Evolutionary conservation across 257 asterid genomes (phyloP).

Genomic region (Schizonepeta tenuifolia): DNA sequence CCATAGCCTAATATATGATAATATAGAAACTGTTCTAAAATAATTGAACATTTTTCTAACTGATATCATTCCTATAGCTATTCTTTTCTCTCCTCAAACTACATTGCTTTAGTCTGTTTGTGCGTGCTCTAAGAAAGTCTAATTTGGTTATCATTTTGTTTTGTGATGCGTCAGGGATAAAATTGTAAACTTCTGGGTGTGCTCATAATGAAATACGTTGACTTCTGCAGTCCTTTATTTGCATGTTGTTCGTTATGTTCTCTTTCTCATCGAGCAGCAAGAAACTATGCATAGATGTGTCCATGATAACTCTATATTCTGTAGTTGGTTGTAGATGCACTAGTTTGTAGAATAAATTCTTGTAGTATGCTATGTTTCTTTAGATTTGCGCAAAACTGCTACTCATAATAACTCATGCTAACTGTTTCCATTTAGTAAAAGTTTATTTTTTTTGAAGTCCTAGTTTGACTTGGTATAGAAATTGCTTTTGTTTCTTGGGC

Average conservation of each 20-base stretch:
- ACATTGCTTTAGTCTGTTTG: neutral
- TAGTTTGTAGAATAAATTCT: neutral
- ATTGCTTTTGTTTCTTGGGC: slow-evolving; percentile 10
- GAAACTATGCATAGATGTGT: slow-evolving; percentile 4
- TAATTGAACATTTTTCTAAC: slow-evolving; percentile 3
- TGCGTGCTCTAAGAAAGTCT: slow-evolving; percentile 7
- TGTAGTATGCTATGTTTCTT: slow-evolving; percentile 20
- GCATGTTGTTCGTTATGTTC: neutral
- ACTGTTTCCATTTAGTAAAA: slow-evolving; percentile 11
- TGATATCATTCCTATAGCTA: slow-evolving; percentile 13
- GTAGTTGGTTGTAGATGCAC: slow-evolving; percentile 14
- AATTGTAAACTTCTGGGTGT: neutral
- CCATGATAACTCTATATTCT: neutral
- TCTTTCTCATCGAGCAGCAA: slow-evolving; percentile 6
- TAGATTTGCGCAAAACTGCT: neutral
- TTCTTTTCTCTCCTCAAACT: neutral
- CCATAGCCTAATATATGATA: slow-evolving; percentile 20
- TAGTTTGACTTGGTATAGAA: slow-evolving; percentile 9
- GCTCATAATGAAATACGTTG: slow-evolving; percentile 9
- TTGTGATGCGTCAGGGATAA: neutral
- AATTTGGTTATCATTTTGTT: slow-evolving; percentile 4
- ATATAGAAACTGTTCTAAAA: slow-evolving; percentile 13
- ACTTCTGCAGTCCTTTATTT: slow-evolving; percentile 16
- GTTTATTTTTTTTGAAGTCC: slow-evolving; percentile 11
- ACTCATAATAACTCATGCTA: slow-evolving; percentile 14